Evolutionary conservation across 768 basidiomycete species (phyloP).

Genomic region (Sporobolomyces roseus): DNA sequence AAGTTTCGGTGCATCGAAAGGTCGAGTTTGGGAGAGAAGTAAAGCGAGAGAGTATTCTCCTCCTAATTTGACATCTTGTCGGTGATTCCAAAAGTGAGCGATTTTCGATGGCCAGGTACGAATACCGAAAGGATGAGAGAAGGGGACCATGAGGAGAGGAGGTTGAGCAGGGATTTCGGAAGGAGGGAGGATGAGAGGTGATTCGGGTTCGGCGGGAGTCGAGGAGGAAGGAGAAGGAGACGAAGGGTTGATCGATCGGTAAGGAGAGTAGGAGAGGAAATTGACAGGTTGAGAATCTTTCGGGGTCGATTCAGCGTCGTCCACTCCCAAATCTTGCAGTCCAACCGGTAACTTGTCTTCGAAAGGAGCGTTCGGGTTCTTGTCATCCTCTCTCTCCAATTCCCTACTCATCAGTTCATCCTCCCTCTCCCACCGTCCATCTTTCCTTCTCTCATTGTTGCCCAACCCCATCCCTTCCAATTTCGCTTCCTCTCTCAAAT

Average conservation of each 20-base stretch:
- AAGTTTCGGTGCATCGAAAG: slow-evolving; percentile 57
- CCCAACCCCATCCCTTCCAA: slow-evolving; percentile 47
- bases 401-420: slow-evolving; percentile 77
- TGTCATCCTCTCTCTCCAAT: slow-evolving; percentile 50
- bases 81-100: slow-evolving; percentile 83
- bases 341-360: slow-evolving; percentile 41
- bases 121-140: slow-evolving; percentile 45
- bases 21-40: slow-evolving; percentile 62
- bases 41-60: slow-evolving; percentile 76
- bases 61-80: slow-evolving; percentile 71
- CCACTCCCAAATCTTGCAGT: slow-evolving; percentile 47
- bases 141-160: slow-evolving; percentile 58
- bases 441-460: slow-evolving; percentile 57
- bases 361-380: slow-evolving; percentile 37
- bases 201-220: slow-evolving; percentile 30
- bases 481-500: slow-evolving; percentile 59
- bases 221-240: slow-evolving; percentile 19
- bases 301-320: slow-evolving; percentile 50
- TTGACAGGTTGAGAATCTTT: slow-evolving; percentile 45
- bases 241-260: slow-evolving; percentile 41
- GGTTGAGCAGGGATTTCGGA: slow-evolving; percentile 65
- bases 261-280: slow-evolving; percentile 38
- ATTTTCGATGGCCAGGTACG: slow-evolving; percentile 43
- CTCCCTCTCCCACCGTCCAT: slow-evolving; percentile 63
- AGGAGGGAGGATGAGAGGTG: slow-evolving; percentile 53